Evolutionary conservation across 129 eudicot genomes (phyloP), one percentile per base, ranked within the genome.

Genomic region (Helianthus annuus): DNA sequence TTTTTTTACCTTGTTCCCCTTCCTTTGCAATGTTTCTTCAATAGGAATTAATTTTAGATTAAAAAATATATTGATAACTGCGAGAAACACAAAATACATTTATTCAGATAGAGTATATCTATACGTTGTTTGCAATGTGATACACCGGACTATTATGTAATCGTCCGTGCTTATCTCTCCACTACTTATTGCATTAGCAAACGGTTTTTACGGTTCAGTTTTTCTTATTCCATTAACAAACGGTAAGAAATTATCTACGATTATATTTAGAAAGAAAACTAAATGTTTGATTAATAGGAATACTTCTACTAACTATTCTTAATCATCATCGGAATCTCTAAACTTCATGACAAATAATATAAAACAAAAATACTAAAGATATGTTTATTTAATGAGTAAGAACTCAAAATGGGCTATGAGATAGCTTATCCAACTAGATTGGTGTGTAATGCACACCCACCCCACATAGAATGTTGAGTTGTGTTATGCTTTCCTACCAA

Each of bases 401-500:
- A 51, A 12, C 45, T 45, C 73, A 66, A 49, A 69, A 62, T 77
- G 81, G 69, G 15, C 46, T 15, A 61, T 77, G 76, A 77, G 76
- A 53, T 75, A 68, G 80, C 80, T 57, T 56, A 69, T 39, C 76
- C 70, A 61, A 70, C 17, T 51, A 44, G 61, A 46, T 57, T 78
- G 66, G 72, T 78, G 75, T 69, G 72, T 78, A 70, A 70, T 70
- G 66, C 70, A 77, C 76, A 77, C 66, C 76, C 76, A 77, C 81
- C 66, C 81, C 59, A 70, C 66, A 63, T 70, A 78, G 42, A 63
- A 42, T 70, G 66, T 63, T 54, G 38, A 46, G 61, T 48, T 75
- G 73, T 56, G 73, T 55, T 78, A 76, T 51, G 72, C 29, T 70
- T 78, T 78, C 72, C 52, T 63, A 54, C 77, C 72, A 17, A 70